Evolutionary conservation across 306 rosid genomes (phyloP), one percentile per base, ranked within the genome.

Genomic region (Glycine soja): DNA sequence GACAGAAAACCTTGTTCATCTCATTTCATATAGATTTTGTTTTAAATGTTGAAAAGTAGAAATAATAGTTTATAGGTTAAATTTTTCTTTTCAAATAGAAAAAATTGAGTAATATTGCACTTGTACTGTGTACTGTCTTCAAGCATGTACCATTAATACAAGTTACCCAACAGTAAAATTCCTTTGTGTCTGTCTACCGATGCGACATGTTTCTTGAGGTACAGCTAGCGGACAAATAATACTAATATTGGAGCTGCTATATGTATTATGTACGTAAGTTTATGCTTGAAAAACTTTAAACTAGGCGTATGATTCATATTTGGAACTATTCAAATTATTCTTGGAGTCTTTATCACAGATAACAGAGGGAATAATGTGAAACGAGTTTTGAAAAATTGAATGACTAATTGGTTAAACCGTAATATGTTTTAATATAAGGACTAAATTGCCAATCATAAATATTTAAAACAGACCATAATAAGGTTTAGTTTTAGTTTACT

Each of bases 11-110:
- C 51, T 1, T 54, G 16, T 40, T 73, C 51, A 73, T 18, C 66
- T 62, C 36, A n/a, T 46, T 30, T 46, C 80, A 46, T 24, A 24
- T 18, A 58, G 45, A 72, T 74, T 54, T 54, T 74, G 18, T 74
- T 18, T n/a, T 6, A 9, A 73, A 36, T 53, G 77, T 73, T 14
- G 8, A 73, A 34, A 72, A 36, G 65, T 42, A 42, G 10, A 72
- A n/a, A 38, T 10, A 73, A 38, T 38, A 52, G 2, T 36, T 15
- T 52, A 52, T 8, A 51, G 61, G 10, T 5, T 65, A 65, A 65
- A 65, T 34, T 7, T 36, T 38, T 65, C 30, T 24, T 36, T 36
- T 38, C 7, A 65, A 65, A 65, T 11, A 8, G 7, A 65, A 65
- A 65, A 38, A 36, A 36, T 14, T 32, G 16, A 5, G 4, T 0